These are phyloP conservation scores for Fusarium brachygibbosum DNA, from an alignment of 2,329 filamentous ascomycete genomes.

Conservation along the genomic window DNA sequence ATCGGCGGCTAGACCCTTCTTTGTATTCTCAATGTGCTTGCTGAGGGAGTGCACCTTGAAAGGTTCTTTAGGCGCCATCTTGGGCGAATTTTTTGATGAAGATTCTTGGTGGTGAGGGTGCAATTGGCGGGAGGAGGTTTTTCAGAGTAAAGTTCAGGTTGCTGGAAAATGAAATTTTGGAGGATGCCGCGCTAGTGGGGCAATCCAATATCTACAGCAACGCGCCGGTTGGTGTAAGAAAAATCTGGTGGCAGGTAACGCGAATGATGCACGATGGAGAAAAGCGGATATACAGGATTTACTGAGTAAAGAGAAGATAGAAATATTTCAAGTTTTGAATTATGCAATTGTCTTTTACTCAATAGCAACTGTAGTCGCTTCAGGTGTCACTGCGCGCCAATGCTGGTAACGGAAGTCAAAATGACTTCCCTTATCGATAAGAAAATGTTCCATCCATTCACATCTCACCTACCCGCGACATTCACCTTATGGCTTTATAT, in stretches of 20 bases:
- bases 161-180: conserved; percentile 49
- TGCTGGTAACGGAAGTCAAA: background rate
- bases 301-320: background rate
- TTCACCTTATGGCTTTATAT: background rate
- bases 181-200: conserved; percentile 42
- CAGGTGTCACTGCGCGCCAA: background rate
- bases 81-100: conserved; percentile 32
- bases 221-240: conserved; percentile 37
- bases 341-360: background rate
- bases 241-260: conserved; percentile 19
- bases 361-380: background rate
- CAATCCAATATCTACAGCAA: conserved; percentile 27
- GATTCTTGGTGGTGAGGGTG: conserved; percentile 36
- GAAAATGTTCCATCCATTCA: background rate
- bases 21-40: conserved; percentile 56
- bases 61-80: conserved; percentile 55
- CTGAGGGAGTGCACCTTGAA: conserved; percentile 56
- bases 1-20: conserved; percentile 53
- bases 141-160: conserved; percentile 40
- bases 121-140: conserved; percentile 42
- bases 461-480: conserved; percentile 9
- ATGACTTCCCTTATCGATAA: conserved; percentile 40
- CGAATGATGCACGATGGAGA: background rate
- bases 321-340: too few relatives aligned
- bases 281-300: background rate